Base-by-base conservation (phyloP, 176 grass and related monocot genomes). In the Carex scoparia region DNA sequence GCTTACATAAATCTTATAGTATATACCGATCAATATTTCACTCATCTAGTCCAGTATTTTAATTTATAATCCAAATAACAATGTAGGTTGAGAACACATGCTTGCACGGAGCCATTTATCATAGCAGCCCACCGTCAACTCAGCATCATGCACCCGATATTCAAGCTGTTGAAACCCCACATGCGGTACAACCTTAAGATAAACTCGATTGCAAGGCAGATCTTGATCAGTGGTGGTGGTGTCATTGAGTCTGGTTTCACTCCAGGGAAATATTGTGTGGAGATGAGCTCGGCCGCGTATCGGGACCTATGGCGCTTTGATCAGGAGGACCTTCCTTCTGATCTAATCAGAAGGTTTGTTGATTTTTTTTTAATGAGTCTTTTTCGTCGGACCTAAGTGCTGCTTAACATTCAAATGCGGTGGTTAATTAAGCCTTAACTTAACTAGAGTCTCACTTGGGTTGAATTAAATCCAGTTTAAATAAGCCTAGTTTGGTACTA, bases 211-310 rank as follows among this genome's bases (percentile, higher is more conserved):
- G 97, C 97, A 9, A 86, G 97, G 27, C 97, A 99, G 69, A 99
- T 99, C 65, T 89, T 99, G 79, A 94, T 99, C 90, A 95, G 86
- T 30, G 97, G 93, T 65, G 97, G 89, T 74, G 93, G 97, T 76
- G 91, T 95, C 80, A 99, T 99, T 85, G 97, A 99, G 86, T 92
- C 93, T 0, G 91, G 93, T 0, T 99, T 95, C 88, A 95, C 93
- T 55, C 93, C 97, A 3, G 91, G 97, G 16, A 66, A 82, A 2
- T 88, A 86, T 78, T 89, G 90, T 84, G 88, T 94, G 85, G 97
- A 95, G 67, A 95, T 99, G 86, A 94, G 93, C 54, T 76, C 90
- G 1, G 92, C 86, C 4, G 89, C 86, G 4, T 99, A 99, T 84
- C 76, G 76, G 3, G 81, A 90, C 4, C 19, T 91, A 28, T 99